These are phyloP conservation scores for Blumeriella jaapii DNA, from an alignment of 2,329 filamentous ascomycete species.

Conservation along the genomic window DNA sequence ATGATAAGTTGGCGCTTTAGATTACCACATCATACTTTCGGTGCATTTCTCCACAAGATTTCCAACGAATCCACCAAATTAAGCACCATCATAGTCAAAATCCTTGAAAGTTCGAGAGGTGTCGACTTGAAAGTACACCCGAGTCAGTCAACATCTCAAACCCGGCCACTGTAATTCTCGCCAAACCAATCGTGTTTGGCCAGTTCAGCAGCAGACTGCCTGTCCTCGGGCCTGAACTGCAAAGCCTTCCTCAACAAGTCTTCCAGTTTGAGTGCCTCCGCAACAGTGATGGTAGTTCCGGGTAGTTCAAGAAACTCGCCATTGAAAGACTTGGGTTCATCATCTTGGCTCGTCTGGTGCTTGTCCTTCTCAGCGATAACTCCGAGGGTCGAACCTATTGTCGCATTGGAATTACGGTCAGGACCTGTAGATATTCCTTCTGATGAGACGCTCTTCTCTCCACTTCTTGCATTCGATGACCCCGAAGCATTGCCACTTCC, in stretches of 20 bases:
- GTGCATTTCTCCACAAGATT: too few species aligned
- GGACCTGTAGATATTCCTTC: slow-evolving; percentile 11
- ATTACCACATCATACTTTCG: too few species aligned
- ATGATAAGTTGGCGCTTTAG: too few species aligned
- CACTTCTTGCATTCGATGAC: slow-evolving; percentile 8
- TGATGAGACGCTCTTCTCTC: slow-evolving; percentile 13
- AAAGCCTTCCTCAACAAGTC: slow-evolving; percentile 10
- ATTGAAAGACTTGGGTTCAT: neutral
- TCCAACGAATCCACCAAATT: too few species aligned
- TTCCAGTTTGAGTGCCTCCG: slow-evolving; percentile 9
- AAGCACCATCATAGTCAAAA: too few species aligned
- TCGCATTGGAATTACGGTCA: neutral
- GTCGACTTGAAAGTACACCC: neutral
- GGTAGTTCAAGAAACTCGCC: slow-evolving; percentile 10
- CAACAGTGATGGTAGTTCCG: slow-evolving; percentile 8
- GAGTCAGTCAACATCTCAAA: neutral
- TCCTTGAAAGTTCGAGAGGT: too few species aligned
- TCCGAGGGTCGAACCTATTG: neutral
- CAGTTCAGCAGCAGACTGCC: slow-evolving; percentile 5
- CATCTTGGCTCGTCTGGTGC: neutral
- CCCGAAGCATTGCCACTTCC: neutral
- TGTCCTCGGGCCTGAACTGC: slow-evolving; percentile 11
- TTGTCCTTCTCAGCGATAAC: neutral
- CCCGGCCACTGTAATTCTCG: neutral
- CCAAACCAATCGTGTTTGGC: slow-evolving; percentile 12